Base-by-base conservation (phyloP, 2,329 filamentous ascomycete genomes). In the Penicillium sp. region DNA sequence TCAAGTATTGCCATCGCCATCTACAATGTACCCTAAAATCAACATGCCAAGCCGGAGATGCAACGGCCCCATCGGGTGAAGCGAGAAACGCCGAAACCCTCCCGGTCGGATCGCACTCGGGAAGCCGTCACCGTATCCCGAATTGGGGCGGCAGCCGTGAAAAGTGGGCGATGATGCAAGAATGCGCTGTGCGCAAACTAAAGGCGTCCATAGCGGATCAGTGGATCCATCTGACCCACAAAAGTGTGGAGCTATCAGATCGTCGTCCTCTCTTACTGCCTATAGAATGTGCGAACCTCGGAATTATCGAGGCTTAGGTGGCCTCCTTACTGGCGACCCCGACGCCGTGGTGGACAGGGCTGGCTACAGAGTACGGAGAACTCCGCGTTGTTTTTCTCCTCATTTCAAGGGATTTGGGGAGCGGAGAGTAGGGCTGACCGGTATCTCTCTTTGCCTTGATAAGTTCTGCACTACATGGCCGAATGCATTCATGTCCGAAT, bases 131-230 rank as follows among this genome's bases (percentile, higher is more conserved):
- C 46, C 49, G 49, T 41, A 23, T 35, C 53, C 49, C 44, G 49
- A 43, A 9, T 27, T 38, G 46, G 6, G 23, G 31, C 31, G 39
- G 9, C n/a, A 42, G 41, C 25, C 18, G 20, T 32, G 28, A 24
- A 8, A 44, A 45, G 45, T 46, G 41, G 44, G 32, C 13, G 44
- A 53, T 55, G 53, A 53, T 47, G 53, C 50, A 52, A 55, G 49
- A 55, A 55, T 55, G 52, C 53, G 32, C 53, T 49, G 53, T 31
- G 37, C 37, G 41, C 49, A 29, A 52, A 49, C 52, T 50, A 55
- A 49, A 43, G 33, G 41, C 42, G 13, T 46, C 10, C n/a, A 12
- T 8, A 45, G 49, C 39, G 52, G 49, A 54, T 54, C 43, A 49
- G 49, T 52, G 53, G 50, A 32, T 39, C 49, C 2, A 27, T 9